Conservation (phyloP, 1,284 basidiomycete genomes). For the Tilletia walkeri region DNA sequence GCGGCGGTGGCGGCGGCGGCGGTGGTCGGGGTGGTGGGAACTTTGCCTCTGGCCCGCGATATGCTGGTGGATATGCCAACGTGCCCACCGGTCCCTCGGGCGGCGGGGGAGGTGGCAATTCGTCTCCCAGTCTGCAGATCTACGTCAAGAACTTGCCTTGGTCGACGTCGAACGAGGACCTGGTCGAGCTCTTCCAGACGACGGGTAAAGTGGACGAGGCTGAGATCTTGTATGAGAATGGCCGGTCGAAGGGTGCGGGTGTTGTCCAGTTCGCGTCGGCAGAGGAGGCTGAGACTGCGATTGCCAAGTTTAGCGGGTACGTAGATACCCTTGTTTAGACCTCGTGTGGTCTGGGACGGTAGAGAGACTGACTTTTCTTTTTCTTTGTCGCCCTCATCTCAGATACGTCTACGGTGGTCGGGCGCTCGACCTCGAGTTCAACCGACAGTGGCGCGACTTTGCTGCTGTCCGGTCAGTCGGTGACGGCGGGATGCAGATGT, state of each 20-base stretch:
- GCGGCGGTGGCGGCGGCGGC: conserved; percentile 59
- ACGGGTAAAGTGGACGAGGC: conserved; percentile 90
- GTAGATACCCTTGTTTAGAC: background rate
- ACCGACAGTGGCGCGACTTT: conserved; percentile 43
- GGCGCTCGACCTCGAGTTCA: conserved; percentile 45
- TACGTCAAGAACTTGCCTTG: conserved; percentile 95
- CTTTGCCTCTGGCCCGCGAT: conserved; percentile 58
- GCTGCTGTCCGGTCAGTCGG: conserved; percentile 15
- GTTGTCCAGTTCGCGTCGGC: conserved; percentile 91
- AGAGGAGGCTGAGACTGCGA: conserved; percentile 85
- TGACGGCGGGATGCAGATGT: background rate
- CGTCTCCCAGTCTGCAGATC: conserved; percentile 87
- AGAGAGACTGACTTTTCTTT: background rate
- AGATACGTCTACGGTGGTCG: conserved; percentile 46
- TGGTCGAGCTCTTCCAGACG: conserved; percentile 96
- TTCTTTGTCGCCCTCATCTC: conserved; percentile 15
- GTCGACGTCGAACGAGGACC: conserved; percentile 98
- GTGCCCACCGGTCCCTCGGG: conserved; percentile 10
- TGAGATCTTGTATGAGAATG: conserved; percentile 86
- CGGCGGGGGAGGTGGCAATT: conserved; percentile 39
- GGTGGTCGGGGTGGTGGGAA: conserved; percentile 58
- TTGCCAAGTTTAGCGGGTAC: conserved; percentile 57
- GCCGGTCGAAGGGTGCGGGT: conserved; percentile 86
- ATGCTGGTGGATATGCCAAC: conserved; percentile 9
- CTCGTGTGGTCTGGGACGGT: background rate